A percentile compares a stretch with the other conserved stretches of the same genome.
These are phyloP conservation scores for Collariella sp. DNA, from an alignment of 495 filamentous ascomycete species.

Conservation along the genomic window DNA sequence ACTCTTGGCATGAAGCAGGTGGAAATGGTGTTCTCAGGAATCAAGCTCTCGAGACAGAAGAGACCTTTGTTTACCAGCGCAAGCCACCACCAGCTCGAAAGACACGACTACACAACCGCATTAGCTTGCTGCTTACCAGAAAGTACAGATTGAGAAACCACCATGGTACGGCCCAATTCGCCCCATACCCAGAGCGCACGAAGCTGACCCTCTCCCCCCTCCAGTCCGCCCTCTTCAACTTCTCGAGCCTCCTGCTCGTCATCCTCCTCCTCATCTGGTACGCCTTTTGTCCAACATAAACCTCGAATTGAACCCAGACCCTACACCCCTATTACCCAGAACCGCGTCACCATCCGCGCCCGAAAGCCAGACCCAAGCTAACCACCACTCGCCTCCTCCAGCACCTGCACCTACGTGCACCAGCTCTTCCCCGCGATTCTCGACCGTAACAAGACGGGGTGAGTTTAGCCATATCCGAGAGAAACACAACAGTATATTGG, in stretches of 20 bases:
- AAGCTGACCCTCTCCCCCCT: conserved; percentile 21
- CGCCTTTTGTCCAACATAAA: background rate
- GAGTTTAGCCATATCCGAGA: conserved; percentile 20
- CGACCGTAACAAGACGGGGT: conserved; percentile 89
- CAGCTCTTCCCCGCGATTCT: conserved; percentile 84
- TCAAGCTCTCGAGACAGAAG: background rate
- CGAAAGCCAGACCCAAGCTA: background rate
- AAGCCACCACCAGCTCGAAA: background rate
- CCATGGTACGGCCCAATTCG: conserved; percentile 15
- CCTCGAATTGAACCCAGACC: background rate
- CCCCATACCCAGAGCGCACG: background rate
- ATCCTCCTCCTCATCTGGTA: conserved; percentile 85
- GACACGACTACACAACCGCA: background rate
- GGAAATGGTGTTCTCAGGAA: background rate
- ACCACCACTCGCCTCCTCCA: background rate
- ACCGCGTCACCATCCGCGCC: background rate
- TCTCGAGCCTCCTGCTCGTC: conserved; percentile 86
- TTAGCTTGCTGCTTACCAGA: too few relatives aligned
- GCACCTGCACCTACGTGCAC: conserved; percentile 84
- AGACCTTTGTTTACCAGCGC: background rate
- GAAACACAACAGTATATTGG: background rate
- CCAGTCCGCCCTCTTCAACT: conserved; percentile 95
- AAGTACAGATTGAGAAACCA: background rate
- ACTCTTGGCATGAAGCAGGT: background rate
- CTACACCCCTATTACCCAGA: background rate